Evolutionary conservation across 148 eudicot genomes (phyloP).

Genomic region (Camellia granthamiana): DNA sequence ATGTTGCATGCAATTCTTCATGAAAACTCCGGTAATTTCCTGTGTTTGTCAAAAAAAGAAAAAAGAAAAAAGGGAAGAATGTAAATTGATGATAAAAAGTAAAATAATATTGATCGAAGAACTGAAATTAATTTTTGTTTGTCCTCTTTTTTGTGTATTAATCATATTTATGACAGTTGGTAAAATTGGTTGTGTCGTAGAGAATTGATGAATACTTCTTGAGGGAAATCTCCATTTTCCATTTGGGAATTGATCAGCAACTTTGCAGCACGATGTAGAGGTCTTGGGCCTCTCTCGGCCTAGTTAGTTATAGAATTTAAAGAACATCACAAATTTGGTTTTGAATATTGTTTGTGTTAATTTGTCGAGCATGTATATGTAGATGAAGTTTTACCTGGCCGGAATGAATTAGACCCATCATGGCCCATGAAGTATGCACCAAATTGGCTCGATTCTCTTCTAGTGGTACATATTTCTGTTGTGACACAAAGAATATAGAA

Average conservation of each 20-base stretch:
- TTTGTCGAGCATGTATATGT: no score
- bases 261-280: conserved; percentile 39
- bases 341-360: no score
- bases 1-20: conserved; percentile 38
- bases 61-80: background rate
- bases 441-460: conserved; percentile 35
- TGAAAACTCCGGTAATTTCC: conserved; percentile 43
- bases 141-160: no score
- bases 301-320: background rate
- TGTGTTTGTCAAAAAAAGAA: background rate
- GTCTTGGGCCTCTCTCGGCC: conserved; percentile 36
- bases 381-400: conserved; percentile 17
- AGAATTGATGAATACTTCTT: conserved; percentile 23
- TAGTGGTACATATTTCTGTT: conserved; percentile 32
- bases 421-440: conserved; percentile 37
- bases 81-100: no score
- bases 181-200: background rate
- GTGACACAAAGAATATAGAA: background rate
- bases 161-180: no score
- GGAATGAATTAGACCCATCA: conserved; percentile 35
- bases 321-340: background rate
- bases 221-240: conserved; percentile 42
- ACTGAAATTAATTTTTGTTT: background rate
- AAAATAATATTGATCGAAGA: no score
- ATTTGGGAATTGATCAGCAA: conserved; percentile 39